Evolutionary conservation across 305 asterid species (phyloP).

Genomic region (Rubia tinctorum): DNA sequence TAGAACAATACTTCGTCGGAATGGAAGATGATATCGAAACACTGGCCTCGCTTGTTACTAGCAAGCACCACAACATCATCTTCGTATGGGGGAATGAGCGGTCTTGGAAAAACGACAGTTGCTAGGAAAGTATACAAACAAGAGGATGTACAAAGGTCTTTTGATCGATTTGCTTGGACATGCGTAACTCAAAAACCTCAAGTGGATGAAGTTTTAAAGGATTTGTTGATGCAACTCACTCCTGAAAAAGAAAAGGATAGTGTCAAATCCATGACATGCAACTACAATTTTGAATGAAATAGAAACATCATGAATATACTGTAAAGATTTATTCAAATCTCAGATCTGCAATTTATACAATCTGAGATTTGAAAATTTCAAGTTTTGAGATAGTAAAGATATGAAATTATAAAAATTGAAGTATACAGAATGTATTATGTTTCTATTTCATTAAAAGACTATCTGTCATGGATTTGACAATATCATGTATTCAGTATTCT

Average conservation of each 20-base stretch:
- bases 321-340: too few species aligned
- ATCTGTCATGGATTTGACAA: too few species aligned
- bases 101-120: slow-evolving; percentile 31
- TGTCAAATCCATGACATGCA: neutral
- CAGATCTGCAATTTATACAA: too few species aligned
- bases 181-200: slow-evolving; percentile 16
- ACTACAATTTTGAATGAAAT: too few species aligned
- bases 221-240: slow-evolving; percentile 11
- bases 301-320: too few species aligned
- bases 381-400: too few species aligned
- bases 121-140: slow-evolving; percentile 19
- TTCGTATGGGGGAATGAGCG: slow-evolving; percentile 32
- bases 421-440: too few species aligned
- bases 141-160: neutral
- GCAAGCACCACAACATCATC: slow-evolving; percentile 2
- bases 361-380: too few species aligned
- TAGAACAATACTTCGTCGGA: slow-evolving; percentile 23
- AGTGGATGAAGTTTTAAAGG: neutral
- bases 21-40: slow-evolving; percentile 16
- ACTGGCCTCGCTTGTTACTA: neutral
- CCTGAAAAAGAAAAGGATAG: neutral
- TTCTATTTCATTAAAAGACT: too few species aligned
- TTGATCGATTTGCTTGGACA: slow-evolving; percentile 24
- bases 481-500: too few species aligned
- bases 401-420: too few species aligned